phyloP scores from a whole-genome alignment of 768 basidiomycete genomes.

The Trametes meyenii region DNA sequence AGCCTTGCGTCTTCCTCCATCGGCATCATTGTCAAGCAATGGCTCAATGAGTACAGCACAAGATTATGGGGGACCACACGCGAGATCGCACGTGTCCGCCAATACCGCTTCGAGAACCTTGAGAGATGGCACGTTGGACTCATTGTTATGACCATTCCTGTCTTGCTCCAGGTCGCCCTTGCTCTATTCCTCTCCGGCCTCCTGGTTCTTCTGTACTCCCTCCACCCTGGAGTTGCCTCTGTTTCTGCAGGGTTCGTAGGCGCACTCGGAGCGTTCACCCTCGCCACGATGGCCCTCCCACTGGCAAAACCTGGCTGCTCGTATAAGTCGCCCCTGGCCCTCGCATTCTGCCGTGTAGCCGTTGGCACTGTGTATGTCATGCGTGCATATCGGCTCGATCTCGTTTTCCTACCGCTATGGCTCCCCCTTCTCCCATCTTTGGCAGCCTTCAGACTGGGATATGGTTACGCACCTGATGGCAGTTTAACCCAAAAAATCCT shows the following conservation, averaged over 20 bases:
- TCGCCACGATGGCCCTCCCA: not conserved
- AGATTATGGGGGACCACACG: not conserved
- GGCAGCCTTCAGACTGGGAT: no score
- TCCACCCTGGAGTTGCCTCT: conserved; percentile 17
- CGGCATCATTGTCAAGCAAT: conserved; percentile 35
- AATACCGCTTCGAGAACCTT: conserved; percentile 24
- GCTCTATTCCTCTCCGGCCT: conserved; percentile 26
- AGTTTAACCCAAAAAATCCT: no score
- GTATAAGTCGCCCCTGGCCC: no score
- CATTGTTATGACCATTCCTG: conserved; percentile 20
- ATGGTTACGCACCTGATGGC: no score
- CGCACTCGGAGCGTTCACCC: not conserved
- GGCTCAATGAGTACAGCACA: conserved; percentile 24
- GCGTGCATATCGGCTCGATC: no score
- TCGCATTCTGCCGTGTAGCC: no score
- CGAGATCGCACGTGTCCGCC: conserved; percentile 15
- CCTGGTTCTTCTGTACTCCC: conserved; percentile 17
- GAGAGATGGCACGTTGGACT: conserved; percentile 18
- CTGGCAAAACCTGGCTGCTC: no score
- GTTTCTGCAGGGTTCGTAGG: not conserved
- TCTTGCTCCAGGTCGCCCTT: conserved; percentile 26
- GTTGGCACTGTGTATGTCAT: no score
- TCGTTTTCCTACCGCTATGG: no score
- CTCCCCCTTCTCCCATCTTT: no score
- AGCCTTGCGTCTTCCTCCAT: conserved; percentile 30